Base-by-base conservation (phyloP, 768 basidiomycete genomes). In the Leccinellum albellum region DNA sequence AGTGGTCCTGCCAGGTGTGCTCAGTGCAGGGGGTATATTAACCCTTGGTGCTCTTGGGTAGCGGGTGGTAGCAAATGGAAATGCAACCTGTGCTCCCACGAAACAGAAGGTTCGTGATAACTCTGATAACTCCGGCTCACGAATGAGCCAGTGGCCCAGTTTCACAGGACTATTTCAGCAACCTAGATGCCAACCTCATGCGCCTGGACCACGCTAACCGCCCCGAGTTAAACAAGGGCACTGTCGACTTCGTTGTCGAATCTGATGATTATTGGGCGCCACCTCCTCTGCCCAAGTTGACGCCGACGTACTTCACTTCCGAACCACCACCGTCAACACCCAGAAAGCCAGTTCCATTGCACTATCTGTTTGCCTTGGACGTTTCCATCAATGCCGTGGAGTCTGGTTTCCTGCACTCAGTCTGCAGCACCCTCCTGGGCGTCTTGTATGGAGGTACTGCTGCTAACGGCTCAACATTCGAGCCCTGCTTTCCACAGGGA, bases 21-120 rank as follows among this genome's bases (percentile, higher is more conserved):
- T 46, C 78, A 82, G 32, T 99, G 97, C 71, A 80, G 91, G 62
- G 91, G 81, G 0, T 99, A 98, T 70, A 79, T 99, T 64, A 98
- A 98, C 67, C 89, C 94, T 0, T 98, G 94, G 94, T 93, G 88
- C 70, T 76, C 76, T 24, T 99, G 92, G 86, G 74, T 82, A 20
- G 81, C 88, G 9, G 90, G 90, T 3, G 97, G 97, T 6, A 79
- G 81, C 57, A 84, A 79, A 62, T 99, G 95, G 92, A 85, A 80
- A 64, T 99, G 97, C 70, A 98, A 98, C 77, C 69, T 99, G 15
- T 99, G 97, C 73, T 74, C 77, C 2, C 82, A 86, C 61, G 84
- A 89, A 66, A 93, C 90, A n/a, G 80, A 85, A 76, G 94, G 96
- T 95, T 62, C 63, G 87, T 17, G 24, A 28, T 44, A 1, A 2